Evolutionary conservation across 192 early-diverging fungal genomes (phyloP).

Genomic region (Neocallimastix lanati): DNA sequence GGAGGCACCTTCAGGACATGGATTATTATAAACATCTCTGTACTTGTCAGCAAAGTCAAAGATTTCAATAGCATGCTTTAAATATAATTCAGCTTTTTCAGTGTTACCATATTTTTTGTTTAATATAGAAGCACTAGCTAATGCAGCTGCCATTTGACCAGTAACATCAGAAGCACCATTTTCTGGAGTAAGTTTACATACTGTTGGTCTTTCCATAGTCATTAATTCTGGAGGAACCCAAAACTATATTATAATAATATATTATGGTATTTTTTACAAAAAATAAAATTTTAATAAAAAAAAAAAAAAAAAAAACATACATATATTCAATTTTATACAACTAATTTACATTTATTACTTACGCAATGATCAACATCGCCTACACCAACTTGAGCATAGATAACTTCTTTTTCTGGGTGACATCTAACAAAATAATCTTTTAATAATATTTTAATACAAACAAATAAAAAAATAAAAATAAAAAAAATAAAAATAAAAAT

Average conservation of each 20-base stretch:
- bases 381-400: constrained; percentile 24
- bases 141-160: constrained; percentile 27
- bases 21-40: constrained; percentile 20
- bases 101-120: not conserved
- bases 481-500: not conserved
- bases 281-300: too few relatives aligned
- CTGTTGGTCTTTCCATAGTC: not conserved
- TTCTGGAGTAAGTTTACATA: not conserved
- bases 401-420: constrained; percentile 24
- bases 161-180: constrained; percentile 18
- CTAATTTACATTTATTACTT: not conserved
- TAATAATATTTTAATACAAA: constrained; percentile 11
- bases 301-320: too few relatives aligned
- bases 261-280: too few relatives aligned
- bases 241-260: not conserved
- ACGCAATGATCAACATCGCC: not conserved
- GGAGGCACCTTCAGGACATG: constrained; percentile 12
- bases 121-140: constrained; percentile 29
- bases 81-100: constrained; percentile 7
- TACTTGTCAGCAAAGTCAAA: constrained; percentile 21
- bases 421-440: constrained; percentile 38
- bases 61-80: constrained; percentile 17
- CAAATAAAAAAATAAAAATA: too few relatives aligned
- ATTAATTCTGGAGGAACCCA: not conserved
- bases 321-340: too few relatives aligned